Evolutionary conservation across 495 filamentous ascomycete genomes (phyloP).

Genomic region (Penicillium taxi): DNA sequence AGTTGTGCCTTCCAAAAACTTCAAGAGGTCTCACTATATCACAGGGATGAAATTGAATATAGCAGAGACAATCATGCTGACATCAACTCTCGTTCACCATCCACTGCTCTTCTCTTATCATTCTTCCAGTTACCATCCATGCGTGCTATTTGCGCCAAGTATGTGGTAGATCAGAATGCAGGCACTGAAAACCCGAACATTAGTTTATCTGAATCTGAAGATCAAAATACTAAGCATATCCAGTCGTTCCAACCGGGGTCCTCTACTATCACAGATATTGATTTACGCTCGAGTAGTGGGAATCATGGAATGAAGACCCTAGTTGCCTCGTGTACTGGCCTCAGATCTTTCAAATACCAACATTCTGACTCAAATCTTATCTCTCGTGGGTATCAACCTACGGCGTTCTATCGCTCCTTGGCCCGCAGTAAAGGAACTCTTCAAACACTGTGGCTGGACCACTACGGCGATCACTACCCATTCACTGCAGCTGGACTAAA

Average conservation of each 20-base stretch:
- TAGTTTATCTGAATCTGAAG: not conserved
- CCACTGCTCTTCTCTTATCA: conserved; percentile 8
- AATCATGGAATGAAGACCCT: conserved; percentile 21
- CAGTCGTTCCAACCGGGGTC: not conserved
- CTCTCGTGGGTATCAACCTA: conserved; percentile 23
- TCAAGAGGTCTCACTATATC: conserved; percentile 16
- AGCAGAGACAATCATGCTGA: not conserved
- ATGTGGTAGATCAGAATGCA: conserved; percentile 28
- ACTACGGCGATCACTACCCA: conserved; percentile 22
- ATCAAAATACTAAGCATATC: not conserved
- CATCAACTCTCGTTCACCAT: not conserved
- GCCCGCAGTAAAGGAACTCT: conserved; percentile 21
- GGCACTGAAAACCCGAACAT: too few relatives aligned
- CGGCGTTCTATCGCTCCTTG: conserved; percentile 22
- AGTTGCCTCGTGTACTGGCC: conserved; percentile 16
- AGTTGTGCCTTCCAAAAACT: conserved; percentile 15
- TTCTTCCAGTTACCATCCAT: conserved; percentile 28
- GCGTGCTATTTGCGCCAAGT: conserved; percentile 19
- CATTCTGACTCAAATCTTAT: conserved; percentile 25
- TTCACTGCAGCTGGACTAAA: conserved; percentile 28
- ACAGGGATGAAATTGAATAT: conserved; percentile 8
- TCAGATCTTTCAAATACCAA: conserved; percentile 32
- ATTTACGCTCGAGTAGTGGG: conserved; percentile 24
- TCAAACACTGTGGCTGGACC: conserved; percentile 29
- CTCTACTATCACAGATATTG: conserved; percentile 22